These are phyloP conservation scores for Alternaria alternata DNA, from an alignment of 2,329 filamentous ascomycete genomes.

Conservation along the genomic window DNA sequence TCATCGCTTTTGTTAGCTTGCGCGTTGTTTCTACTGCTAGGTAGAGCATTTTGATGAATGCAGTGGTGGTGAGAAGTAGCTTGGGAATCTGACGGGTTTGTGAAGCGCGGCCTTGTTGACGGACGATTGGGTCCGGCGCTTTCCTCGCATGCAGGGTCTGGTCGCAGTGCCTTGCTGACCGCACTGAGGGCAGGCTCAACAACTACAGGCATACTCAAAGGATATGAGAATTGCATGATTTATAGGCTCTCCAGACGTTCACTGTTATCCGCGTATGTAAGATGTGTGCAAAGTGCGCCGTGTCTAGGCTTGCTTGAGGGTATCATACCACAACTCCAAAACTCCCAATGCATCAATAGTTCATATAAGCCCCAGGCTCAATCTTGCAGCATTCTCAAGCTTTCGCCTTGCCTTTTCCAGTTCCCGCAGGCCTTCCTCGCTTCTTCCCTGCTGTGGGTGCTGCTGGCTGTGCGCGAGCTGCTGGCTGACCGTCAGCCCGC, in stretches of 20 bases:
- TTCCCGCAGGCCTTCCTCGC: constrained; percentile 32
- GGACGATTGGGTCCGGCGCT: constrained; percentile 12
- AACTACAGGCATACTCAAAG: neutral
- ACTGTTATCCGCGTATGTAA: neutral
- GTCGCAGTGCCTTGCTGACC: neutral
- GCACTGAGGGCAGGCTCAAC: neutral
- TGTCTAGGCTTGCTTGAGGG: constrained; percentile 2
- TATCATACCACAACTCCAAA: constrained; percentile 19
- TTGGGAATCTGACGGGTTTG: constrained; percentile 4
- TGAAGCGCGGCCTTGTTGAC: neutral
- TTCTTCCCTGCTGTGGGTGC: constrained; percentile 21
- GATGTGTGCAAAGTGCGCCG: neutral
- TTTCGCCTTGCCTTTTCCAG: constrained; percentile 35
- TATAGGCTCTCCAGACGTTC: neutral
- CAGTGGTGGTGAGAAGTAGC: constrained; percentile 8
- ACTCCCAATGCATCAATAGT: neutral
- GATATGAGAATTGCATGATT: neutral
- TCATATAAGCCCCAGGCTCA: neutral
- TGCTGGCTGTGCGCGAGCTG: constrained; percentile 13
- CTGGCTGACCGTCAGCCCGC: constrained; percentile 17
- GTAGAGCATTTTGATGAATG: neutral
- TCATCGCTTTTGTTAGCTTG: neutral
- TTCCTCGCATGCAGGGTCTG: constrained; percentile 3
- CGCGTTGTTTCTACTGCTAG: neutral
- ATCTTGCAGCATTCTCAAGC: neutral